Evolutionary conservation across 2,329 filamentous ascomycete genomes (phyloP).

Genomic region (Pestalotiopsis sp.): DNA sequence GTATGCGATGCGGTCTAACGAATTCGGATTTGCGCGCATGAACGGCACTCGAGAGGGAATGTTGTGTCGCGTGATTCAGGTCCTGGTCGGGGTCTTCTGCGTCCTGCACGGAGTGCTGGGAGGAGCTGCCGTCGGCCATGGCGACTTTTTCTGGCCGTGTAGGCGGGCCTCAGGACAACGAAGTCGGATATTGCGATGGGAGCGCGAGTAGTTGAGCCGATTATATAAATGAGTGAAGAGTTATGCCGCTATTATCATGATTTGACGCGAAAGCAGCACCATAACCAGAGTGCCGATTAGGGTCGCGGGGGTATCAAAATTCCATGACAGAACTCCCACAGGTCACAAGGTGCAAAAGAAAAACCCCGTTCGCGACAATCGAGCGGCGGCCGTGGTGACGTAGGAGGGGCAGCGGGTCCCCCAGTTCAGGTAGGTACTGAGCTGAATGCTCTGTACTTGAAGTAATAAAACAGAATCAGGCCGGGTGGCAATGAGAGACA

Average conservation of each 20-base stretch:
- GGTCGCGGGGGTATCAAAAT: not conserved
- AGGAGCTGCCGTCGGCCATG: conserved; percentile 6
- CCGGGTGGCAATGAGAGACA: not conserved
- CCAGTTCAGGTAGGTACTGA: not conserved
- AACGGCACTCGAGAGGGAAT: conserved; percentile 67
- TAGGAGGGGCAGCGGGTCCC: conserved; percentile 8
- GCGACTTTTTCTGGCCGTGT: not conserved
- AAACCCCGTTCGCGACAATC: not conserved
- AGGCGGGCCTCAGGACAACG: not conserved
- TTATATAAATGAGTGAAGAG: not conserved
- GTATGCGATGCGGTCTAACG: conserved; percentile 72
- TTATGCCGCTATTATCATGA: not conserved
- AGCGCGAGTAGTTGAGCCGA: not conserved
- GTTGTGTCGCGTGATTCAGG: conserved; percentile 44
- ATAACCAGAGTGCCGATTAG: not conserved
- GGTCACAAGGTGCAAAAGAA: not conserved
- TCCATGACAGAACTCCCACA: not conserved
- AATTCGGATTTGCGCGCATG: conserved; percentile 80
- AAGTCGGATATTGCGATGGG: not conserved
- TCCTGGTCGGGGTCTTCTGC: conserved; percentile 40
- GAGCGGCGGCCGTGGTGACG: not conserved
- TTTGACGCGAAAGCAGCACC: not conserved
- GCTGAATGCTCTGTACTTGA: too few species aligned
- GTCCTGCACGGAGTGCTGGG: conserved; percentile 41
- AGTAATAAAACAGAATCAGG: not conserved